phyloP scores from a whole-genome alignment of 108 stramenopile genomes.

The Conticribra guillardii region DNA sequence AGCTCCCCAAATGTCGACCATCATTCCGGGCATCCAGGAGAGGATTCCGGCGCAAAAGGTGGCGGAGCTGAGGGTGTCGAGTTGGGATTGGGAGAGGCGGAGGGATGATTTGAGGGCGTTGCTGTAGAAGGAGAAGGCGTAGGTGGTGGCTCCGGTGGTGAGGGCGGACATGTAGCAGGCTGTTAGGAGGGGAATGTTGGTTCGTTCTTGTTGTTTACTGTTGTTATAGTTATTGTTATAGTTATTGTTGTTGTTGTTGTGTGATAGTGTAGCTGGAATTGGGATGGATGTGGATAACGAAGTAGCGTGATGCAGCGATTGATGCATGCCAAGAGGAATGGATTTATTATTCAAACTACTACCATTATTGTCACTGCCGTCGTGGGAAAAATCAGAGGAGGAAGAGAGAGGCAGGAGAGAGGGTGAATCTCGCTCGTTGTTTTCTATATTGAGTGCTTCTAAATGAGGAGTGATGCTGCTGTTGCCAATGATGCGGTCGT shows the following conservation, averaged over 20 bases:
- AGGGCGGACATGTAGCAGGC: slow-evolving; percentile 70
- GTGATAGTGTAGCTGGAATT: not conserved
- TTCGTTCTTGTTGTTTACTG: slow-evolving; percentile 9
- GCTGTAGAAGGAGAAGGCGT: slow-evolving; percentile 87
- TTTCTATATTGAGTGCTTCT: slow-evolving; percentile 5
- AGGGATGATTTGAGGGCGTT: slow-evolving; percentile 70
- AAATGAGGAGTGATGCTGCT: not conserved
- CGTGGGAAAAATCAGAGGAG: not conserved
- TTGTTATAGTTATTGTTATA: not conserved
- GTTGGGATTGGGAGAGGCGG: slow-evolving; percentile 68
- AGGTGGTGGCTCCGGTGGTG: slow-evolving; percentile 84
- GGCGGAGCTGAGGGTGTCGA: slow-evolving; percentile 76
- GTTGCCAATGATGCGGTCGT: not conserved
- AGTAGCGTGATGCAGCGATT: not conserved
- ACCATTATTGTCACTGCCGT: not conserved
- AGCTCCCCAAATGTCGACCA: slow-evolving; percentile 71
- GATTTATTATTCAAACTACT: not conserved
- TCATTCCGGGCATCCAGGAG: slow-evolving; percentile 76
- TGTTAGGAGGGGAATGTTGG: slow-evolving; percentile 69
- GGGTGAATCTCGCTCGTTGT: not conserved
- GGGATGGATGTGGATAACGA: not conserved
- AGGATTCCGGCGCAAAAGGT: slow-evolving; percentile 80
- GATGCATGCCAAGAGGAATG: not conserved
- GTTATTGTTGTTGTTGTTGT: not conserved
- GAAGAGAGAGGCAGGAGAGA: slow-evolving; percentile 2